A percentile compares a stretch with the other conserved stretches of the same genome.
Conservation (phyloP, 306 rosid species). For the Trifolium repens region DNA sequence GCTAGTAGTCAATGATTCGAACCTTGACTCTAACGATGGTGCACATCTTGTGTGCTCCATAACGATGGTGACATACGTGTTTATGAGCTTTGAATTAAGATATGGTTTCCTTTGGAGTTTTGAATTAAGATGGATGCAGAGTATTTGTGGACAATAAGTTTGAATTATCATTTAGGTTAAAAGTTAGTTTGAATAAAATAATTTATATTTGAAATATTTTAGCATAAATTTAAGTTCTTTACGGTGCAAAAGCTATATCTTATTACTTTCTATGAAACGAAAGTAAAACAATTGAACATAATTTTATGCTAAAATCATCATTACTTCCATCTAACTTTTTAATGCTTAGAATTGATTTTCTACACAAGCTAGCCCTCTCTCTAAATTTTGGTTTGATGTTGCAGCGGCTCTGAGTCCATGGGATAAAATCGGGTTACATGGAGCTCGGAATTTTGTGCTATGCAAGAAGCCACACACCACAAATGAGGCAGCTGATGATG, state of each 20-base stretch:
- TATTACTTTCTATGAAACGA: too few species aligned
- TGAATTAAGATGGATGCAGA: too few species aligned
- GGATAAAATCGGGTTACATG: conserved; percentile 83
- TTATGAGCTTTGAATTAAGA: background rate
- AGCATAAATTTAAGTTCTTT: background rate
- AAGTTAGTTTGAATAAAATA: background rate
- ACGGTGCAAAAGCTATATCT: background rate
- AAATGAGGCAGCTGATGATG: conserved; percentile 37
- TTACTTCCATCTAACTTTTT: conserved; percentile 1
- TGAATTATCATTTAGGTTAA: background rate
- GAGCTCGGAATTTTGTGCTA: conserved; percentile 80
- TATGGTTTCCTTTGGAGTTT: too few species aligned
- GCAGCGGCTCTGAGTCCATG: conserved; percentile 77
- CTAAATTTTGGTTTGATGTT: conserved; percentile 4
- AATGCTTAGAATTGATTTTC: background rate
- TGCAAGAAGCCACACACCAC: conserved; percentile 72
- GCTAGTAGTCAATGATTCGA: background rate
- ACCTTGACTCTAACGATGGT: background rate
- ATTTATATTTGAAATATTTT: background rate
- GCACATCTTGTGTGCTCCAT: background rate
- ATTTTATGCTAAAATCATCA: background rate
- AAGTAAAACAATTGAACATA: too few species aligned
- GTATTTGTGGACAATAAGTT: too few species aligned
- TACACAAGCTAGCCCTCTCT: background rate
- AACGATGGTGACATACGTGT: background rate